phyloP scores from a whole-genome alignment of 805 yeast genomes.

The Candida boleticola region DNA sequence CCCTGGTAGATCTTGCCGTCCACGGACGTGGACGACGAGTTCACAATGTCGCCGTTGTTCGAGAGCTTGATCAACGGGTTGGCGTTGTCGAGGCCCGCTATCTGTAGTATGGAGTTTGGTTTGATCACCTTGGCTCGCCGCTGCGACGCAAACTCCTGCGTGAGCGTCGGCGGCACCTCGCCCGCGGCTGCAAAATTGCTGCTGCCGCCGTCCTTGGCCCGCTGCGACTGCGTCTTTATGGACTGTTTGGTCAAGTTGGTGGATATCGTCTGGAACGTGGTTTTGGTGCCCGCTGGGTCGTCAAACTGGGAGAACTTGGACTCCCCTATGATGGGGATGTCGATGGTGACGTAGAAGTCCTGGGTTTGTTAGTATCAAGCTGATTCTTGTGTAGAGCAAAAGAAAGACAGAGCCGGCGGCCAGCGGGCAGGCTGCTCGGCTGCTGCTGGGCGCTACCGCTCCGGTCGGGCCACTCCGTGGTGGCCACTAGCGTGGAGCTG shows the following conservation, averaged over 20 bases:
- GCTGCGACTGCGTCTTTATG: background rate
- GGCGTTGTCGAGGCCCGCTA: slow-evolving; percentile 30
- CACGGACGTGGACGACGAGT: slow-evolving; percentile 12
- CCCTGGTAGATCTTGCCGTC: slow-evolving; percentile 64
- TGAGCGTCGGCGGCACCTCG: background rate
- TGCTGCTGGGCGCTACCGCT: too few relatives aligned
- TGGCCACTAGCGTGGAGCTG: too few relatives aligned
- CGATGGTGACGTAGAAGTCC: slow-evolving; percentile 23
- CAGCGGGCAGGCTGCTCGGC: too few relatives aligned
- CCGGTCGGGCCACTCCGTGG: too few relatives aligned
- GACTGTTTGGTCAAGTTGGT: slow-evolving; percentile 4
- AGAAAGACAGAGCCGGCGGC: background rate
- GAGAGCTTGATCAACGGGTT: slow-evolving; percentile 37
- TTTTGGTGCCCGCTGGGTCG: background rate
- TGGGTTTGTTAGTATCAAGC: slow-evolving; percentile 9
- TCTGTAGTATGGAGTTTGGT: slow-evolving; percentile 41
- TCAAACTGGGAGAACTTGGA: slow-evolving; percentile 8
- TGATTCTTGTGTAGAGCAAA: background rate
- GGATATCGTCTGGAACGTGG: slow-evolving; percentile 1
- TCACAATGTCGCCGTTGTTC: slow-evolving; percentile 22
- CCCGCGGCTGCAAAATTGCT: background rate
- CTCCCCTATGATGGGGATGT: slow-evolving; percentile 15
- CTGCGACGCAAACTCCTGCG: slow-evolving; percentile 24
- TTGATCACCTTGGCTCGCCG: slow-evolving; percentile 26
- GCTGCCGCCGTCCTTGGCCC: background rate